These are phyloP conservation scores for Pythium angustatum DNA, from an alignment of 352 stramenopile genomes.

Conservation along the genomic window DNA sequence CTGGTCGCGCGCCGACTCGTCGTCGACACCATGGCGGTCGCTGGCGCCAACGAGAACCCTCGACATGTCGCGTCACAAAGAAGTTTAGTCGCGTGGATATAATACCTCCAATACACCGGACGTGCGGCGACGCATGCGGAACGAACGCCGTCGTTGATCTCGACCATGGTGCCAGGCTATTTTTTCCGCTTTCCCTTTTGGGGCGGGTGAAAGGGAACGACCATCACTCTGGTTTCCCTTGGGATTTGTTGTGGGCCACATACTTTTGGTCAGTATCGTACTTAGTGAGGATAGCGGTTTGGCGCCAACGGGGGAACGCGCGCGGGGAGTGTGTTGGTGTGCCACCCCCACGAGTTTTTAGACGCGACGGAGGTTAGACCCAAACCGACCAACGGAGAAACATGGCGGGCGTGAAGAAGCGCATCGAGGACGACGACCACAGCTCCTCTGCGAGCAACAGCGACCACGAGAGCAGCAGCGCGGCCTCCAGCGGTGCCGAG, in stretches of 20 bases:
- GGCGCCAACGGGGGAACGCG: constrained; percentile 26
- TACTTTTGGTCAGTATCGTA: constrained; percentile 3
- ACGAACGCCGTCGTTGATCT: too few relatives aligned
- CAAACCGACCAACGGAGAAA: background rate
- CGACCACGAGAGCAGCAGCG: constrained; percentile 18
- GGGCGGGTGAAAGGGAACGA: constrained; percentile 8
- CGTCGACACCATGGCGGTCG: too few relatives aligned
- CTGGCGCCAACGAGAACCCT: too few relatives aligned
- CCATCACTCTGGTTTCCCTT: constrained; percentile 28
- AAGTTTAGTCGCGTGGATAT: too few relatives aligned
- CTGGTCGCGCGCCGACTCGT: too few relatives aligned
- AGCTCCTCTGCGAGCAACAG: constrained; percentile 22
- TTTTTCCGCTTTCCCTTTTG: constrained; percentile 5
- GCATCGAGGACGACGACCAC: constrained; percentile 28
- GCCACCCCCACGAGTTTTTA: background rate
- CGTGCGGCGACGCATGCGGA: too few relatives aligned
- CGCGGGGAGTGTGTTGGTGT: background rate
- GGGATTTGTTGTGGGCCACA: background rate
- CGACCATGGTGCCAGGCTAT: too few relatives aligned
- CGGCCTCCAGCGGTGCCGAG: constrained; percentile 14
- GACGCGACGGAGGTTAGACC: constrained; percentile 2
- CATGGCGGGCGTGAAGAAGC: constrained; percentile 25
- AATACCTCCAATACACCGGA: too few relatives aligned
- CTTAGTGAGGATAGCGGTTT: constrained; percentile 20
- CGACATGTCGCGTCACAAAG: too few relatives aligned